Evolutionary conservation across 2,329 filamentous ascomycete genomes (phyloP).

Genomic region (Claviceps africana): DNA sequence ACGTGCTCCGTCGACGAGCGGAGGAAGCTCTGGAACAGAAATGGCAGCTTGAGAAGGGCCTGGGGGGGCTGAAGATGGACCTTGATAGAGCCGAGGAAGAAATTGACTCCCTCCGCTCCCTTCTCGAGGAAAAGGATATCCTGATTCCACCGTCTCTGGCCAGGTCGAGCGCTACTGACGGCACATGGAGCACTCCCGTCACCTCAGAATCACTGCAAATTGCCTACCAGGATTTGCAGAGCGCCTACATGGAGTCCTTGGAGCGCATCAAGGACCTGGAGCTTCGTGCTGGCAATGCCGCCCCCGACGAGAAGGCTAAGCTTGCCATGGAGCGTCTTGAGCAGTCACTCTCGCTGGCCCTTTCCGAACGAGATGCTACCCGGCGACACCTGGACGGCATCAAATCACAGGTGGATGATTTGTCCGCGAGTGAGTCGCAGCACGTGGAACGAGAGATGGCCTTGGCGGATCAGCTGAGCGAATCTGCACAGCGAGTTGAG

Average conservation of each 20-base stretch:
- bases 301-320: conserved; percentile 43
- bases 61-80: conserved; percentile 86
- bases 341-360: conserved; percentile 51
- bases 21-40: conserved; percentile 93
- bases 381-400: conserved; percentile 50
- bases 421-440: conserved; percentile 42
- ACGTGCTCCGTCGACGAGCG: conserved; percentile 67
- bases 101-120: conserved; percentile 63
- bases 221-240: conserved; percentile 63
- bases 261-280: conserved; percentile 54
- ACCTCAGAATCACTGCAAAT: conserved; percentile 59
- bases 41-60: conserved; percentile 86
- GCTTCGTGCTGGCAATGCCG: conserved; percentile 22
- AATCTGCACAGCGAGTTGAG: conserved; percentile 65
- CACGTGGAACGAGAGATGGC: conserved; percentile 46
- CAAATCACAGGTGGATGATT: conserved; percentile 43
- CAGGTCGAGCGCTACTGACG: conserved; percentile 25
- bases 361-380: conserved; percentile 60
- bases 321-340: conserved; percentile 52
- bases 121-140: conserved; percentile 75
- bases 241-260: conserved; percentile 53
- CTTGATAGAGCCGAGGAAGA: conserved; percentile 91
- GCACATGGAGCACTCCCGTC: conserved; percentile 26
- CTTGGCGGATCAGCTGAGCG: conserved; percentile 55
- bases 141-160: conserved; percentile 49